phyloP scores from a whole-genome alignment of 148 eudicot genomes.

The Drosera capensis region DNA sequence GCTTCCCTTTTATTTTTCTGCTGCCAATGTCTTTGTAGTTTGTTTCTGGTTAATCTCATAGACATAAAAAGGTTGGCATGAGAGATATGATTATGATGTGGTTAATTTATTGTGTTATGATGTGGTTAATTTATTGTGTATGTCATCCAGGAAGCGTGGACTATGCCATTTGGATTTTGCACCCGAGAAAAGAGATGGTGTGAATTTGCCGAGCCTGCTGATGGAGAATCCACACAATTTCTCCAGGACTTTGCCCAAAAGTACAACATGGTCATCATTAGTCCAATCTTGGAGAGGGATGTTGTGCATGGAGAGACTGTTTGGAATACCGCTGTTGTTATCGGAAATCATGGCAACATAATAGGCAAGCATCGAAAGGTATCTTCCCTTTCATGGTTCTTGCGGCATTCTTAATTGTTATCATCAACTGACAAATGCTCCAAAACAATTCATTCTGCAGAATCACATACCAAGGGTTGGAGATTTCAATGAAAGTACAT shows the following conservation, averaged over 20 bases:
- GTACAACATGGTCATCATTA: conserved; percentile 88
- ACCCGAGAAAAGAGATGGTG: conserved; percentile 96
- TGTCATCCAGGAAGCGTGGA: conserved; percentile 81
- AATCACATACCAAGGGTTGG: conserved; percentile 97
- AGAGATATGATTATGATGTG: too few relatives aligned
- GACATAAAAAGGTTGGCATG: too few relatives aligned
- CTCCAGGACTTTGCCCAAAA: conserved; percentile 61
- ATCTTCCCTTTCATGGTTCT: conserved; percentile 4
- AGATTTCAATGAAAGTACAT: conserved; percentile 93
- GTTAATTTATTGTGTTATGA: neutral
- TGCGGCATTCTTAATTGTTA: neutral
- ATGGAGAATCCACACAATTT: conserved; percentile 86
- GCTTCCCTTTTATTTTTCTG: neutral
- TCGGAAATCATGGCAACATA: conserved; percentile 87
- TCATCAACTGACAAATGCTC: neutral
- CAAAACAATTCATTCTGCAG: conserved; percentile 27
- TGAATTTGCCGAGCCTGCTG: conserved; percentile 83
- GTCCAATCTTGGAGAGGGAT: conserved; percentile 89
- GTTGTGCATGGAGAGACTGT: conserved; percentile 75
- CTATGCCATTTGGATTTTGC: conserved; percentile 95
- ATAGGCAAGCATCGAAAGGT: conserved; percentile 93
- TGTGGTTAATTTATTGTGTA: neutral
- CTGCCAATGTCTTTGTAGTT: neutral
- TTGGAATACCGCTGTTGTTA: conserved; percentile 88
- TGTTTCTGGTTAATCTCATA: neutral